Evolutionary conservation across 352 stramenopile species (phyloP), one percentile per base, ranked within the genome.

Genomic region (Pythium dissimile): DNA sequence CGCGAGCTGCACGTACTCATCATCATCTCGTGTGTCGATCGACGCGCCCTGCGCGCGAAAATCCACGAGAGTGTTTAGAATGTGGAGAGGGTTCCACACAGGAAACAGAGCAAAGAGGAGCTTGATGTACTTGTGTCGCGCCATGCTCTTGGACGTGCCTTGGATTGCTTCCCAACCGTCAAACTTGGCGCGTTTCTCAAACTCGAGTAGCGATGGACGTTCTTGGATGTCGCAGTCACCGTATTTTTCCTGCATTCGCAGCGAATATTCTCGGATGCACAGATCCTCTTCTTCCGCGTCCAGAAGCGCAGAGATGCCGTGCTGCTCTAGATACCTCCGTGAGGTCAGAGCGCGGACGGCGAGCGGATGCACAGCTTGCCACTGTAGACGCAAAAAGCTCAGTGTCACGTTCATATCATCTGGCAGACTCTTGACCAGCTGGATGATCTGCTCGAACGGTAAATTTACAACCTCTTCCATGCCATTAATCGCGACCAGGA

Each of bases 51-150:
- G 53, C 11, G 71, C 69, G 11, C 48, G 64, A 39, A 76, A 80
- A 2, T 80, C 77, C 0, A 62, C 69, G 8, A 92, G 43, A 3
- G 69, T 56, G n/a, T 72, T 63, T 9, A 92, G 41, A 23, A 88
- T 62, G 34, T 83, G 64, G 24, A 71, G 54, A 2, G 83, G 81
- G 58, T 89, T 81, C 81, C 77, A 89, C 21, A 76, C 64, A 2
- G 79, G 80, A 28, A 93, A 91, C 1, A 92, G 47, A 3, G 80
- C 73, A 43, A 93, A 80, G 38, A 92, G 49, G 20, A 93, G 47
- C 47, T 95, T 95, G 20, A 92, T 61, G 66, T 92, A 94, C 43
- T 86, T 87, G 49, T 95, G 83, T 20, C 64, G 65, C 2, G 83
- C 83, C 2, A 81, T 54, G 1, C 31, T 44, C 9, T 42, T 34